Evolutionary conservation across 192 early-diverging fungal genomes (phyloP), one percentile per base, ranked within the genome.

Genomic region (Backusella tarrabulga): DNA sequence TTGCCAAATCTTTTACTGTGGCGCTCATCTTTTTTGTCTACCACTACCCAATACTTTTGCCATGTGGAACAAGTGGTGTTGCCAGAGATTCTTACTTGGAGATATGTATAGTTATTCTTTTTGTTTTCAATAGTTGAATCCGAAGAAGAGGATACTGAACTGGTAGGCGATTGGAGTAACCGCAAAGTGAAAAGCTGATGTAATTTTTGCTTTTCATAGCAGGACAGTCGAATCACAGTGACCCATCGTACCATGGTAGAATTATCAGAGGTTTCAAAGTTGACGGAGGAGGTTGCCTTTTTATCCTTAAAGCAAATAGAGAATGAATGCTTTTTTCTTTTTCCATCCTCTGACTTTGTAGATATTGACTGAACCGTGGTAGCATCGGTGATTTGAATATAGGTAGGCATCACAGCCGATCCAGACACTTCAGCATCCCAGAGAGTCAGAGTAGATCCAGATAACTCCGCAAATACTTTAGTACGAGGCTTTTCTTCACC

Each of bases 111-210:
- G 17, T 54, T 71, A 29, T 46, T 26, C 74, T 71, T 87, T 66
- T 44, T 84, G 69, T 86, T 87, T 75, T 84, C 88, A 19, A 85
- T 83, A 32, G 77, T 82, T 4, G 63, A 68, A 11, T 54, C n/a
- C 4, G 71, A 29, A 41, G 72, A 52, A 8, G 67, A 66, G 17
- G 73, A 36, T 26, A 34, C 1, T 17, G n/a, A 44, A 15, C 42
- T 21, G 19, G 76, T 71, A 21, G 36, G 68, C 1, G 35, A 32
- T 3, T 41, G 46, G 14, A 90, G 46, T 1, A 90, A 71, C 1
- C 86, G 88, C 6, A 88, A 82, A 11, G 94, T 92, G 66, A 92
- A 95, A 72, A 90, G 87, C 78, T 94, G 93, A 75, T 95, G 91
- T 14, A 95, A 84, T 77, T 91, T 89, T 32, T 88, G 84, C 11